A percentile compares a stretch with the other conserved stretches of the same genome.
Conservation (phyloP, 805 yeast species). For the Saccharomycopsis sp. region DNA sequence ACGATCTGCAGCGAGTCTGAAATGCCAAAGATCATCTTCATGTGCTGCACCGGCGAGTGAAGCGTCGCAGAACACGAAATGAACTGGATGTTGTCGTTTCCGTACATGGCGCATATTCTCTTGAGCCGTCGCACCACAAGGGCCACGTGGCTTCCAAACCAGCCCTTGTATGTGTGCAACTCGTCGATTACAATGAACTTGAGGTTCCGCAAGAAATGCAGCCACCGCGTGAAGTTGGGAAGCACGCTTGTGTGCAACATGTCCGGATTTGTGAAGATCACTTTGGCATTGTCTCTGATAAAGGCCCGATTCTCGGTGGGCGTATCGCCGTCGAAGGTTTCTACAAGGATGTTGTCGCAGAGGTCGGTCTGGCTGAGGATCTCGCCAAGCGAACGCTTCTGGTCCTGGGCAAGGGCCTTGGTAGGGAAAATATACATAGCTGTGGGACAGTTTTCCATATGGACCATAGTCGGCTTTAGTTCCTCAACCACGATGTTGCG, state of each 20-base stretch:
- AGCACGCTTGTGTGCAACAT: constrained; percentile 79
- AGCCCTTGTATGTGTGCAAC: constrained; percentile 80
- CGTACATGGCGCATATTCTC: constrained; percentile 50
- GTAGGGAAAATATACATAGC: constrained; percentile 93
- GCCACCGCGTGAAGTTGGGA: constrained; percentile 75
- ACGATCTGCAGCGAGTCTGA: constrained; percentile 31
- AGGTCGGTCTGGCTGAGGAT: constrained; percentile 45
- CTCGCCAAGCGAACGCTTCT: constrained; percentile 67
- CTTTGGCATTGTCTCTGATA: constrained; percentile 59
- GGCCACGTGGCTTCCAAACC: constrained; percentile 91
- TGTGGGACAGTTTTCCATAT: constrained; percentile 35
- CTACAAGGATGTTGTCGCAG: constrained; percentile 44
- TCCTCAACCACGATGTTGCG: neutral
- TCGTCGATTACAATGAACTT: constrained; percentile 77
- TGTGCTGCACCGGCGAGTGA: constrained; percentile 63
- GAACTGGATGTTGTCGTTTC: constrained; percentile 51
- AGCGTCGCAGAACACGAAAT: constrained; percentile 95
- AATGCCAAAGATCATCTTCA: constrained; percentile 69
- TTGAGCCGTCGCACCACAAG: constrained; percentile 73
- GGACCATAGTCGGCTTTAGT: constrained; percentile 26
- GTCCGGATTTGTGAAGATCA: constrained; percentile 93
- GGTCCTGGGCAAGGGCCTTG: constrained; percentile 96
- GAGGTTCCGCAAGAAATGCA: constrained; percentile 54
- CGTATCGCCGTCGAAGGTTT: constrained; percentile 94
- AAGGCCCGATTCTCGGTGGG: constrained; percentile 44